phyloP scores from a whole-genome alignment of 2,329 filamentous ascomycete genomes.

The Diaporthe vaccinii region DNA sequence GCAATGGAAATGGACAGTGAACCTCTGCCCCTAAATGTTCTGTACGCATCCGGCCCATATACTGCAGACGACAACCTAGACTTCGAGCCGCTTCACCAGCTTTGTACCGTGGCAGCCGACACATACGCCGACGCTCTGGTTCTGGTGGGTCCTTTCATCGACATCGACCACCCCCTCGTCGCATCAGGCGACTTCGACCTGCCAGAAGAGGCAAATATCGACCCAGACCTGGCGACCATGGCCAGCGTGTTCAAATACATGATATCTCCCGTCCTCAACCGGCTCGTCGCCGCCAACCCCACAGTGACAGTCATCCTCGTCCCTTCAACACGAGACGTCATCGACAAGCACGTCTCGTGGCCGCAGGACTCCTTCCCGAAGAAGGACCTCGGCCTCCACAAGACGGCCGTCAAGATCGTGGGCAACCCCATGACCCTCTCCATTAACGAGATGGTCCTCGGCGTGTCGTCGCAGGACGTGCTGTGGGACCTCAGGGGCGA shows the following conservation, averaged over 20 bases:
- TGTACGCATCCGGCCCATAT: constrained; percentile 89
- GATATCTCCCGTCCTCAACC: constrained; percentile 80
- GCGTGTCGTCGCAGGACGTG: constrained; percentile 86
- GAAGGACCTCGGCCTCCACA: constrained; percentile 84
- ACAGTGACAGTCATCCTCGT: constrained; percentile 84
- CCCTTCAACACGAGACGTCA: constrained; percentile 85
- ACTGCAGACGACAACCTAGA: constrained; percentile 93
- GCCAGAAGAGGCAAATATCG: constrained; percentile 73
- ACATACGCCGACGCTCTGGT: constrained; percentile 83
- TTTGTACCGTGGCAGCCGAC: constrained; percentile 83
- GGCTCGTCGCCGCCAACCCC: constrained; percentile 78
- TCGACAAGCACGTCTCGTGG: constrained; percentile 89
- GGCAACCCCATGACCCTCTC: constrained; percentile 92
- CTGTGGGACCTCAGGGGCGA: constrained; percentile 85
- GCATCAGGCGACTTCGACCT: constrained; percentile 85
- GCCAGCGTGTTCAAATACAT: constrained; percentile 85
- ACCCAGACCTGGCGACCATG: constrained; percentile 85
- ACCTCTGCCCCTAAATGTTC: constrained; percentile 78
- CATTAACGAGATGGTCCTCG: constrained; percentile 88
- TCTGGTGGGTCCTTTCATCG: constrained; percentile 89
- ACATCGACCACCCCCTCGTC: constrained; percentile 90
- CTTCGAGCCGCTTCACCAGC: constrained; percentile 86
- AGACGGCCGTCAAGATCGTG: constrained; percentile 77
- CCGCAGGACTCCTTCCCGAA: constrained; percentile 74
- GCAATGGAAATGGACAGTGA: constrained; percentile 71